phyloP scores from a whole-genome alignment of 768 basidiomycete genomes.

The Rhizopogon salebrosus region DNA sequence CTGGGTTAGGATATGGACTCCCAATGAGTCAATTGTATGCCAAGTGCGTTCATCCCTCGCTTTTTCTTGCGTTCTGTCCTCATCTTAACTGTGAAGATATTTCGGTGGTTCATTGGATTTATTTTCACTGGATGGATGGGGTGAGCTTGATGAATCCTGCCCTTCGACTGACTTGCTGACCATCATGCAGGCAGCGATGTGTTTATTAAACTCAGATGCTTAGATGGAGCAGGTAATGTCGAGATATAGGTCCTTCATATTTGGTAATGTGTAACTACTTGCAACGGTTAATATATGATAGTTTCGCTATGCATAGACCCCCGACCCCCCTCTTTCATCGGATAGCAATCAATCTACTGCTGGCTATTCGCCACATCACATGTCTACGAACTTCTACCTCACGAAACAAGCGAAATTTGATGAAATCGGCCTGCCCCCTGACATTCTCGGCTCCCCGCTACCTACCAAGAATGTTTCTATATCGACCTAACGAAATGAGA shows the following conservation, averaged over 20 bases:
- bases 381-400: too few species aligned
- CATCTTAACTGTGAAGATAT: conserved; percentile 42
- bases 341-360: too few species aligned
- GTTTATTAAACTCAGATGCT: conserved; percentile 44
- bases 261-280: background rate
- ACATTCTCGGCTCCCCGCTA: too few species aligned
- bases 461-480: too few species aligned
- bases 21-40: conserved; percentile 78
- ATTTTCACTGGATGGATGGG: conserved; percentile 81
- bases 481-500: too few species aligned
- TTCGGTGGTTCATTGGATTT: conserved; percentile 85
- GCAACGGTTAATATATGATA: background rate
- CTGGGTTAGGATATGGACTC: conserved; percentile 83
- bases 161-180: background rate
- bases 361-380: too few species aligned
- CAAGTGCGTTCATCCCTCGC: conserved; percentile 33
- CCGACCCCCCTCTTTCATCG: too few species aligned
- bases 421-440: too few species aligned
- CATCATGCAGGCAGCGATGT: conserved; percentile 40
- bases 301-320: background rate
- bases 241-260: conserved; percentile 29
- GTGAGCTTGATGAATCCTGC: conserved; percentile 31
- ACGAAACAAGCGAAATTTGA: too few species aligned
- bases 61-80: background rate
- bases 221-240: conserved; percentile 49